These are phyloP conservation scores for Penicillium sumatraense DNA, from an alignment of 2,329 filamentous ascomycete genomes.

Conservation along the genomic window DNA sequence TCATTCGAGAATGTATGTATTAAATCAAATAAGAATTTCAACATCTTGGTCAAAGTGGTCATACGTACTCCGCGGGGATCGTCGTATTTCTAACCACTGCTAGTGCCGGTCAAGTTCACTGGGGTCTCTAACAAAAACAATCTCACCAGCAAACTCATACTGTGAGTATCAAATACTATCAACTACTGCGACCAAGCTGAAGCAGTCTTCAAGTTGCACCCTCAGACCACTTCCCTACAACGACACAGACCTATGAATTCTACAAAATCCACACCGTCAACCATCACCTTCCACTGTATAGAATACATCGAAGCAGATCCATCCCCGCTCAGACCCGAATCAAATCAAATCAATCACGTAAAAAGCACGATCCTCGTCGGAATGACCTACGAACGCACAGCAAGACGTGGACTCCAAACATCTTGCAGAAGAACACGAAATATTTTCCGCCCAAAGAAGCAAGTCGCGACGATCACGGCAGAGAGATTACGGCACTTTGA, in stretches of 20 bases:
- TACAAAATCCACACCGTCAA: no score
- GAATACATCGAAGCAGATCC: no score
- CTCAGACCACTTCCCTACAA: no score
- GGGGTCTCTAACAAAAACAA: neutral
- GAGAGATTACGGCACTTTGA: slow-evolving; percentile 16
- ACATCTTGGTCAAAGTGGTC: neutral
- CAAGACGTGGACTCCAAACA: neutral
- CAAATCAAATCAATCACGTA: neutral
- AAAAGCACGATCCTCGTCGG: no score
- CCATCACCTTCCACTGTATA: no score
- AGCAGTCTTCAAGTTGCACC: no score
- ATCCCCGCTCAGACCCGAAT: neutral
- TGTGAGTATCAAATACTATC: no score
- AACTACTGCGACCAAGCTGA: no score
- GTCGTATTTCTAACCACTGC: no score
- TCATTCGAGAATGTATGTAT: slow-evolving; percentile 7
- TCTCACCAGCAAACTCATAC: no score
- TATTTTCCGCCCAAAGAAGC: slow-evolving; percentile 15
- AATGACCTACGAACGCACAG: neutral
- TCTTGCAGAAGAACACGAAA: neutral
- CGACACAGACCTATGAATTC: no score
- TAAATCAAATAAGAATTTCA: neutral
- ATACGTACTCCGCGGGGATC: neutral
- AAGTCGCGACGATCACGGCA: slow-evolving; percentile 18
- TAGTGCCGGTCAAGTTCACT: no score